These are phyloP conservation scores for Arthroderma sp. DNA, from an alignment of 2,329 filamentous ascomycete species.

Conservation along the genomic window DNA sequence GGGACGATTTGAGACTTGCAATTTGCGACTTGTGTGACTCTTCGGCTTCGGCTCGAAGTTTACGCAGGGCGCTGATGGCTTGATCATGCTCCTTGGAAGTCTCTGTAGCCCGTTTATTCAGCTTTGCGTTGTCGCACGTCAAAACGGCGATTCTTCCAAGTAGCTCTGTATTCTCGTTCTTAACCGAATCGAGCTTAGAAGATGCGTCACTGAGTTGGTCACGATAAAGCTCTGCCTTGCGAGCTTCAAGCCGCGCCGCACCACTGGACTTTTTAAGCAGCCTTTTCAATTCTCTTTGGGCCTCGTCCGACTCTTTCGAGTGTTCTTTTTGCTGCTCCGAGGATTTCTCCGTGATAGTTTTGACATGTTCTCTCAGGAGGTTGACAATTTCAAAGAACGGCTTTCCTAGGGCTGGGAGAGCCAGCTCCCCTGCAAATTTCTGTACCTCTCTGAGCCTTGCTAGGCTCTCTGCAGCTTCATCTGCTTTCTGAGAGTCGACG, in stretches of 20 bases:
- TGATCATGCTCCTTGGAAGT: conserved; percentile 24
- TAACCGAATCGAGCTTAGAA: conserved; percentile 27
- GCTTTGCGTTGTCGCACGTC: conserved; percentile 22
- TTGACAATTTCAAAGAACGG: conserved; percentile 28
- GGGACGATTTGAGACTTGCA: conserved; percentile 26
- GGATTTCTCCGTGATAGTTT: not conserved
- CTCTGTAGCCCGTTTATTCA: conserved; percentile 23
- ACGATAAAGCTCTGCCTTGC: conserved; percentile 25
- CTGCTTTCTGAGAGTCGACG: conserved; percentile 26
- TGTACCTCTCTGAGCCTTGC: conserved; percentile 30
- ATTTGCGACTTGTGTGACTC: conserved; percentile 28
- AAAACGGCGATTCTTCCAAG: conserved; percentile 26
- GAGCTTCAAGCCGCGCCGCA: conserved; percentile 23
- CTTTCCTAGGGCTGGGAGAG: conserved; percentile 23
- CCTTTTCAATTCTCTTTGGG: conserved; percentile 18
- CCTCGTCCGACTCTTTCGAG: not conserved
- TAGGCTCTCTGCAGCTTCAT: conserved; percentile 26
- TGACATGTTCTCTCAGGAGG: not conserved
- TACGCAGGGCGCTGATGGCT: conserved; percentile 22
- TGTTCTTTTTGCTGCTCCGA: conserved; percentile 19
- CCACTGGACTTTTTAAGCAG: conserved; percentile 22
- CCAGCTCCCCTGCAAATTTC: conserved; percentile 27
- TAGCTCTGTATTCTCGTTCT: conserved; percentile 30
- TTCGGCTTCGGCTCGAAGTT: conserved; percentile 18
- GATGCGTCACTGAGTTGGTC: conserved; percentile 29